Evolutionary conservation across 306 rosid genomes (phyloP).

Genomic region (Biancaea sappan): DNA sequence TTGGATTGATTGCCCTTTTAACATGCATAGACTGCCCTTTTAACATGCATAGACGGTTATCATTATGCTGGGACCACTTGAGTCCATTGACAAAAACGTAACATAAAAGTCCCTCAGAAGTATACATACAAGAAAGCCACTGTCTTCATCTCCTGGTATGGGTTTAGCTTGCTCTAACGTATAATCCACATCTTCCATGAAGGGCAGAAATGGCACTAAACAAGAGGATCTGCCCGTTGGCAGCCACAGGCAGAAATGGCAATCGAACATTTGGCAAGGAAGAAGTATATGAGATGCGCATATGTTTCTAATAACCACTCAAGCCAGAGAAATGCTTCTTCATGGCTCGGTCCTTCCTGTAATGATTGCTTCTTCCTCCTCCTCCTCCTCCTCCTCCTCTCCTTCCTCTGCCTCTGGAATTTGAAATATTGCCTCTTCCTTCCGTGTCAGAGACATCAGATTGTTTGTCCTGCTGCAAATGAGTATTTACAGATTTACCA

Average conservation of each 20-base stretch:
- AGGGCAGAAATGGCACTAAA: neutral
- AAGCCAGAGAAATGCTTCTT: slow-evolving; percentile 86
- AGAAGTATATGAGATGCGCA: slow-evolving; percentile 10
- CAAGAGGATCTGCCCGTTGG: neutral
- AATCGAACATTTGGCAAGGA: slow-evolving; percentile 10
- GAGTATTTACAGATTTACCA: slow-evolving; percentile 38
- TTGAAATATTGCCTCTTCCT: slow-evolving; percentile 38
- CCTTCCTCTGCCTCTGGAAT: slow-evolving; percentile 58
- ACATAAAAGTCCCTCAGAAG: neutral
- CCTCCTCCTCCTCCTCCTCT: slow-evolving; percentile 77
- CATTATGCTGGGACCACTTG: neutral
- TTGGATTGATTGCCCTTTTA: neutral
- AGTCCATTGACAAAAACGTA: slow-evolving; percentile 4
- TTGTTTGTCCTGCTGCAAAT: slow-evolving; percentile 48
- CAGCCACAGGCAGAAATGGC: neutral
- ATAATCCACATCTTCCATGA: neutral
- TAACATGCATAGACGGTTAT: neutral
- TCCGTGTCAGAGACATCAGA: slow-evolving; percentile 44
- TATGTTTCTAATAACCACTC: slow-evolving; percentile 53
- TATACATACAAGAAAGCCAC: slow-evolving; percentile 25
- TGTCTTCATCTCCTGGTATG: neutral
- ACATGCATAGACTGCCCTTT: neutral
- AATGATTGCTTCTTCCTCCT: slow-evolving; percentile 65
- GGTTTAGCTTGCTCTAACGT: neutral
- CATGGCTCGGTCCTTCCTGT: slow-evolving; percentile 87